Conservation (phyloP, 441 rosid species). For the Rhodomyrtus psidioides region DNA sequence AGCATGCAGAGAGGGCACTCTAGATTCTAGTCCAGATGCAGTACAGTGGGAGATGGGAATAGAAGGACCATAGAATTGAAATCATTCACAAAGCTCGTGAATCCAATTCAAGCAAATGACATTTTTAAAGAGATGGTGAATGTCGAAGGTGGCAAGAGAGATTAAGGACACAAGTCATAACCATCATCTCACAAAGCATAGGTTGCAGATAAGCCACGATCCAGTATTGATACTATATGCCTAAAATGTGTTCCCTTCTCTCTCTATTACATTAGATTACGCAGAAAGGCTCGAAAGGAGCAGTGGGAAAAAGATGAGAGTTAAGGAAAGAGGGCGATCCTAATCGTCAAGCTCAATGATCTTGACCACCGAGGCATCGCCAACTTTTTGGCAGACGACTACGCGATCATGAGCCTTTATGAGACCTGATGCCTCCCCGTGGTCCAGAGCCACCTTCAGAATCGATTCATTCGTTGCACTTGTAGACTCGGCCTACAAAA, state of each 20-base stretch:
- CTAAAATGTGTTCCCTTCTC: neutral
- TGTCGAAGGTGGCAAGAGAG: neutral
- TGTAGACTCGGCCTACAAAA: constrained; percentile 26
- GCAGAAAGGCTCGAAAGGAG: neutral
- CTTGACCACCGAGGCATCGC: constrained; percentile 37
- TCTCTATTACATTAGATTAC: neutral
- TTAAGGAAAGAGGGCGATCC: neutral
- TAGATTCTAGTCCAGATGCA: neutral
- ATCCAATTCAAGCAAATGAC: neutral
- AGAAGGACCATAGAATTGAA: neutral
- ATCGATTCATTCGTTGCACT: constrained; percentile 22
- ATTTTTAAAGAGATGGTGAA: neutral
- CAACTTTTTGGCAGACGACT: constrained; percentile 40
- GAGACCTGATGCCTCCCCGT: constrained; percentile 33
- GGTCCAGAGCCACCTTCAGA: constrained; percentile 40
- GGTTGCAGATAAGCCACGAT: neutral
- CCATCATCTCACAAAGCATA: neutral
- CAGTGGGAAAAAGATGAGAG: neutral
- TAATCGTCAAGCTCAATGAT: constrained; percentile 44
- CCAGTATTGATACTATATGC: neutral
- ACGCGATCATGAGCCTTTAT: constrained; percentile 42
- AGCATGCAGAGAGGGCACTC: neutral
- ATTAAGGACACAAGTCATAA: neutral
- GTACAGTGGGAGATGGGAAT: neutral
- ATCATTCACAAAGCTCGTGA: neutral